These are phyloP conservation scores for Copromyces sp. DNA, from an alignment of 495 filamentous ascomycete species.

Conservation along the genomic window DNA sequence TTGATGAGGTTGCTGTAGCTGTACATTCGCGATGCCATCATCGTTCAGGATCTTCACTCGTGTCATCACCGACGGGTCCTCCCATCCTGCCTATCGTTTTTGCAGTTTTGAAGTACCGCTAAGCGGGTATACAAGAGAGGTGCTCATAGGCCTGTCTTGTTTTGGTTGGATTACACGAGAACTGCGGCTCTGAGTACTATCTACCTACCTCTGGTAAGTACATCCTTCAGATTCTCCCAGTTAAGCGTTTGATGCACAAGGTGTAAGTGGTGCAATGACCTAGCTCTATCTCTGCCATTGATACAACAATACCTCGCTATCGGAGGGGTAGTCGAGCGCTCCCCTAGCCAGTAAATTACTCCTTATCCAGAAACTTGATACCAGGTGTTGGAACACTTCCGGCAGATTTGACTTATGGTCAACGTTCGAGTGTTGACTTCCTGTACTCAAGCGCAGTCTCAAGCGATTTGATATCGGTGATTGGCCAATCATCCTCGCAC, in stretches of 20 bases:
- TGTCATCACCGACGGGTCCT: not conserved
- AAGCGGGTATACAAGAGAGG: not conserved
- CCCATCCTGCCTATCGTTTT: not conserved
- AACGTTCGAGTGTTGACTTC: not conserved
- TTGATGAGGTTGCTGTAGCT: not conserved
- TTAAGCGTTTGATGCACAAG: not conserved
- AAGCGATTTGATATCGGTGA: not conserved
- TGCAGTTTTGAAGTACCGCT: not conserved
- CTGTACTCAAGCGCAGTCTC: not conserved
- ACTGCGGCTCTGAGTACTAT: not conserved
- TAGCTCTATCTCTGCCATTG: not conserved
- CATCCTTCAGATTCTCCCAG: not conserved
- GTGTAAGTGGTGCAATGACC: not conserved
- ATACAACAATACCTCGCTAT: not conserved
- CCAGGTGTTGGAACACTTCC: not conserved
- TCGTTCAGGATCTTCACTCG: not conserved
- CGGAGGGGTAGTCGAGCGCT: not conserved
- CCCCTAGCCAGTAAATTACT: not conserved
- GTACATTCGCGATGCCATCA: not conserved
- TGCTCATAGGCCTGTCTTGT: not conserved
- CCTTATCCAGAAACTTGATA: not conserved
- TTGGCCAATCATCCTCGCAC: not conserved
- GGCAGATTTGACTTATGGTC: not conserved
- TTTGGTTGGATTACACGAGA: not conserved
- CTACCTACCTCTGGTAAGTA: not conserved